Evolutionary conservation across 176 grass and related monocot genomes (phyloP), one percentile per base, ranked within the genome.

Genomic region (Eragrostis curvula): DNA sequence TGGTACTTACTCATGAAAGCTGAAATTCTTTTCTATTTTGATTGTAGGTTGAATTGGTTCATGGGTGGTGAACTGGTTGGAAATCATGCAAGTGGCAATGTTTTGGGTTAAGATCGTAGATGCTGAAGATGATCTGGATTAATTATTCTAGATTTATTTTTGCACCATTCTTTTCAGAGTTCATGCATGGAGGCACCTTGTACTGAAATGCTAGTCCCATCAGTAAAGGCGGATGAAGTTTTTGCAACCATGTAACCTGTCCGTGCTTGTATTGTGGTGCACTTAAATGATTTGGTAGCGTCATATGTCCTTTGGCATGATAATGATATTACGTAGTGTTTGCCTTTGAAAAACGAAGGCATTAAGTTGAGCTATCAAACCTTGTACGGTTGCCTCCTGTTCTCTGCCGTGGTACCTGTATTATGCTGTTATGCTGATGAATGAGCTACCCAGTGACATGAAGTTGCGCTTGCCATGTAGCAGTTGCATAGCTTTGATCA

Each of bases 91-190:
- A 66, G 57, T 85, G 69, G 69, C 43, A 30, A 69, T 56, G 16
- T 45, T 86, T 67, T 83, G 42, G 29, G 48, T 82, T 44, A 15
- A 68, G 66, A 79, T 14, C 28, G 79, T 40, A 46, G n/a, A 47
- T 45, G 76, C 21, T 29, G 64, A 86, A 79, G 51, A 73, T 90
- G 67, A 51, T 50, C 50, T 40, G 59, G 56, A 86, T 79, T 74
- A 85, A 51, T 79, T 74, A 86, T 90, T 90, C 73, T 52, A 81
- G 81, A 90, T 86, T 90, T 78, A 83, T 78, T 86, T 80, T 40
- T 78, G 79, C 88, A 83, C 58, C n/a, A 79, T 74, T 86, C 43
- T 73, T 27, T 52, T 71, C 21, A 5, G 13, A 73, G 73, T 43
- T 50, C 67, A 63, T 81, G 24, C 43, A 62, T 70, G 79, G 45